Evolutionary conservation across 768 basidiomycete genomes (phyloP).

Genomic region (Russula virescens): DNA sequence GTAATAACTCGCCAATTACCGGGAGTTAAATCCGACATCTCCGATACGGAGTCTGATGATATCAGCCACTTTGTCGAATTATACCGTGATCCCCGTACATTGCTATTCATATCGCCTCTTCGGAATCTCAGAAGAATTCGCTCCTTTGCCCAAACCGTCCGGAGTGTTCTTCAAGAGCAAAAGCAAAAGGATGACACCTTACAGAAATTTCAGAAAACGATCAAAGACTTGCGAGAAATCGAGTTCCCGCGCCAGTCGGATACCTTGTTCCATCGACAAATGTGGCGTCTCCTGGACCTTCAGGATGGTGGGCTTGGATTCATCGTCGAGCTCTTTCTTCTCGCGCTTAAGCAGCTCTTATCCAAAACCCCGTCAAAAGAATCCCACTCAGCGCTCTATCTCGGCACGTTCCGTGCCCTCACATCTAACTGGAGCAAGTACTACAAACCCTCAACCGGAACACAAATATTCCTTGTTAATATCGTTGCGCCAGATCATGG

Average conservation of each 20-base stretch:
- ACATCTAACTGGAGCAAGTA: neutral
- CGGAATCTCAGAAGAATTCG: neutral
- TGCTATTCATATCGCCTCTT: neutral
- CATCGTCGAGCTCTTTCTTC: constrained; percentile 1
- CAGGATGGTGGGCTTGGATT: neutral
- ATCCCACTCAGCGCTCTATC: neutral
- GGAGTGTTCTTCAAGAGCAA: neutral
- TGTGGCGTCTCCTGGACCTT: neutral
- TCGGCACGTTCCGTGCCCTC: neutral
- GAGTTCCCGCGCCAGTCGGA: no score
- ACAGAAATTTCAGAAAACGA: neutral
- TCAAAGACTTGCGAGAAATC: neutral
- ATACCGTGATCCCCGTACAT: neutral
- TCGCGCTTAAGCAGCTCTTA: neutral
- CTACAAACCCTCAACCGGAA: neutral
- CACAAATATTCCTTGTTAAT: neutral
- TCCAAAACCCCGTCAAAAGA: neutral
- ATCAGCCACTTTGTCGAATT: neutral
- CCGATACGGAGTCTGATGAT: neutral
- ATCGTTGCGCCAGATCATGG: neutral
- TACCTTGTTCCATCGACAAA: neutral
- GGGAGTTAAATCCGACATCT: neutral
- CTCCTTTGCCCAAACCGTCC: neutral
- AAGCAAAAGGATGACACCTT: no score
- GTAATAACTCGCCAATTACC: neutral